Base-by-base conservation (phyloP, 1,284 basidiomycete genomes). In the Trametes sp. region DNA sequence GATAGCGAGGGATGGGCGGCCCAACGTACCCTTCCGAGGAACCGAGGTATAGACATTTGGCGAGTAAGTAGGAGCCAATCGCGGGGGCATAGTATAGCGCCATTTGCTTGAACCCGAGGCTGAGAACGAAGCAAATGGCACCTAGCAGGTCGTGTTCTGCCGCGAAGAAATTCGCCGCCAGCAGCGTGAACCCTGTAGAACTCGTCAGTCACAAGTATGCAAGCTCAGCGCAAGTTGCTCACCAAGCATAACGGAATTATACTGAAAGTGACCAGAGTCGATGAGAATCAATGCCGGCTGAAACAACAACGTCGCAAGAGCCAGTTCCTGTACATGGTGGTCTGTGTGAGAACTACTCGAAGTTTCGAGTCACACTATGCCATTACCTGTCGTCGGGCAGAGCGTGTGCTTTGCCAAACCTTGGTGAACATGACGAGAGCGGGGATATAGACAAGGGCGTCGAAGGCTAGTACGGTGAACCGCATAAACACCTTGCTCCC, bases 61-160 rank as follows among this genome's bases (percentile, higher is more conserved):
- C 93, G 16, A 96, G 78, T 1, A 96, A 79, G 75, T 95, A 96
- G 0, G 89, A 86, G 42, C 94, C 92, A 23, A 96, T 85, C 1
- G 92, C 95, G 8, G 96, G 96, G 0, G 94, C 92, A 74, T 95
- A 98, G 75, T 97, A 98, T 13, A 98, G 80, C 5, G 93, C 90
- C 95, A 98, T 98, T 76, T 98, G 96, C 76, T 98, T 98, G 83
- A 98, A 98, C 4, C 90, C 85, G 19, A 98, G 82, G 68, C 92
- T 92, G 35, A 89, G 80, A 9, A 93, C 91, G 69, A 98, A 97
- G 65, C 82, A 87, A n/a, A 93, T 73, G 7, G 94, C 93, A 1
- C 93, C 96, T 0, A 88, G 68, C 4, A 93, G 75, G 73, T 98
- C 94, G 31, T 83, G 79, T 8, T 86, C 89, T 1, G 74, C 73